Conservation (phyloP, 192 early-diverging fungal species). For the Neocallimastix lanati region DNA sequence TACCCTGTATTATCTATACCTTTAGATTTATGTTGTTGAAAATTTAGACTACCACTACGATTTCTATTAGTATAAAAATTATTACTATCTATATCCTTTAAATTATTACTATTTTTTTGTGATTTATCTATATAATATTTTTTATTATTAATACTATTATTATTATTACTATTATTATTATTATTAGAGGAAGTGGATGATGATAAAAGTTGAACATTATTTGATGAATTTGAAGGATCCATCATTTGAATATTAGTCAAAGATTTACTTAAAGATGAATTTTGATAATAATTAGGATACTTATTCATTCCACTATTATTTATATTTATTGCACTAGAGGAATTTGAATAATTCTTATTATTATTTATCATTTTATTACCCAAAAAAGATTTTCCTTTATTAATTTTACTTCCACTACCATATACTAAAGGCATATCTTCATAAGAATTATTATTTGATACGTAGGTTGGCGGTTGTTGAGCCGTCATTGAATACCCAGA, state of each 20-base stretch:
- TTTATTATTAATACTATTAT: background rate
- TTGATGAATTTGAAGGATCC: background rate
- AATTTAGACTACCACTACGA: no score
- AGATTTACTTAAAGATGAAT: background rate
- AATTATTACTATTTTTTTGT: no score
- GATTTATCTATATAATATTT: background rate
- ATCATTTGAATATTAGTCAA: background rate
- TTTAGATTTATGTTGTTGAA: no score
- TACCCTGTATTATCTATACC: no score
- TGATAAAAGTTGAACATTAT: no score
- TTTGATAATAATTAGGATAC: background rate
- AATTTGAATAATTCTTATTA: background rate
- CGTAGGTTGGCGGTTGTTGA: background rate
- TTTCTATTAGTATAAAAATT: no score
- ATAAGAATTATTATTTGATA: background rate
- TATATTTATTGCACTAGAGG: background rate
- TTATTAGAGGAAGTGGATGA: background rate
- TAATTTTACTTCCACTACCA: background rate
- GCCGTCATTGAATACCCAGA: background rate
- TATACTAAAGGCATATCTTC: background rate
- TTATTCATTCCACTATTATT: background rate
- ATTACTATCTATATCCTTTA: no score
- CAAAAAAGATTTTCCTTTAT: background rate
- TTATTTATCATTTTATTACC: background rate
- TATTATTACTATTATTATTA: background rate